A percentile compares a stretch with the other conserved stretches of the same genome.
These are phyloP conservation scores for Cantharellus anzutake DNA, from an alignment of 768 basidiomycete species.

Conservation along the genomic window DNA sequence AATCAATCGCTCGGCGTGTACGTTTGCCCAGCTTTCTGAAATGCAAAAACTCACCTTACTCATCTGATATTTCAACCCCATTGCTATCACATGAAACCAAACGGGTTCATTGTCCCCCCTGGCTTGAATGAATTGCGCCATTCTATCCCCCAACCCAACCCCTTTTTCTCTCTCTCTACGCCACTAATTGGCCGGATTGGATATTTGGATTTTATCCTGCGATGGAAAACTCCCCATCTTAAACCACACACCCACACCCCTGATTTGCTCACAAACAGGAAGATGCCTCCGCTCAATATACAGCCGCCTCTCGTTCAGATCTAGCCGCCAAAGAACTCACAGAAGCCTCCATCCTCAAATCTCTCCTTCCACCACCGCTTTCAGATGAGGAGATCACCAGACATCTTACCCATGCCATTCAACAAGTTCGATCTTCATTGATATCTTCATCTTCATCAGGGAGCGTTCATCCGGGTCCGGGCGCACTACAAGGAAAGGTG, in stretches of 20 bases:
- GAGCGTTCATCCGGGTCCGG: background rate
- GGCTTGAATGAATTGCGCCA: no score
- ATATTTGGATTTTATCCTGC: no score
- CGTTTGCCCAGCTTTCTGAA: background rate
- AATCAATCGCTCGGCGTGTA: conserved; percentile 5
- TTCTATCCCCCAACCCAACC: background rate
- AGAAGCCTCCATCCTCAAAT: conserved; percentile 1
- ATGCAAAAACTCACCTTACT: background rate
- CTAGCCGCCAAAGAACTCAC: conserved; percentile 6
- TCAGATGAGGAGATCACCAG: conserved; percentile 5
- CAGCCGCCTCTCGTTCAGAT: conserved; percentile 2
- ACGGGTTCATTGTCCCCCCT: no score
- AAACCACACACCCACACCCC: no score
- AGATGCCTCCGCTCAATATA: conserved; percentile 5
- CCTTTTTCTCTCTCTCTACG: background rate
- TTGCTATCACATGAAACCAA: background rate
- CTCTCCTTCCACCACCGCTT: conserved; percentile 7
- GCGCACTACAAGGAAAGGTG: conserved; percentile 13
- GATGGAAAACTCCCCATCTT: background rate
- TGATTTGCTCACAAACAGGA: background rate
- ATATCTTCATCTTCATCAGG: background rate
- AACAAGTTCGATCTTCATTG: background rate
- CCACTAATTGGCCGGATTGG: background rate
- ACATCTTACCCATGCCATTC: conserved; percentile 1
- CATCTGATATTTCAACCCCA: background rate